Evolutionary conservation across 495 filamentous ascomycete genomes (phyloP).

Genomic region (Cladorrhinum samala): DNA sequence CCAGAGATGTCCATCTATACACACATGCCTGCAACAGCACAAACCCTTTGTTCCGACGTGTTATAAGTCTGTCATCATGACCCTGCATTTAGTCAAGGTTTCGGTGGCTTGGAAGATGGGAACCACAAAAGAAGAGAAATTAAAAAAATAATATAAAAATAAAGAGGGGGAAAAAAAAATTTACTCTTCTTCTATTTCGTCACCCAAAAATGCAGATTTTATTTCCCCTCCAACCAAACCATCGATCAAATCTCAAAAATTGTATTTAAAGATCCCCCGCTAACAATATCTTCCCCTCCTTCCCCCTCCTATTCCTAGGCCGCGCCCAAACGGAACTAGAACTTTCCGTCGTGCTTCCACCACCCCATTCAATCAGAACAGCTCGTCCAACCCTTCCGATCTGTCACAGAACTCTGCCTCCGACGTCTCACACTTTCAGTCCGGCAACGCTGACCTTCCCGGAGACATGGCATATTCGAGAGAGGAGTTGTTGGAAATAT

Average conservation of each 20-base stretch:
- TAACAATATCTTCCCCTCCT: neutral
- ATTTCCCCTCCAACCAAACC: too few species aligned
- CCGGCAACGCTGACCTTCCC: constrained; percentile 40
- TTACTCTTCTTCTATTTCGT: too few species aligned
- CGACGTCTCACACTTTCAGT: constrained; percentile 9
- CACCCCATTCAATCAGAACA: constrained; percentile 39
- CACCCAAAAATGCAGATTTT: too few species aligned
- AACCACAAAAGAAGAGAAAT: too few species aligned
- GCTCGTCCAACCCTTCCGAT: constrained; percentile 16
- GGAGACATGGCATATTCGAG: constrained; percentile 58
- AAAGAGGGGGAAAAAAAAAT: too few species aligned
- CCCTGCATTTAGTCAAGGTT: too few species aligned
- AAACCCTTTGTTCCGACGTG: neutral
- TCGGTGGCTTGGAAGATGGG: too few species aligned
- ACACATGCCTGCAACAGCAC: neutral
- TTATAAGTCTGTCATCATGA: neutral
- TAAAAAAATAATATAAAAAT: too few species aligned
- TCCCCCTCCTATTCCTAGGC: constrained; percentile 36
- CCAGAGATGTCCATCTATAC: neutral
- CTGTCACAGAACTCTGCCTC: constrained; percentile 11
- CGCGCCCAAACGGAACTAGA: constrained; percentile 65
- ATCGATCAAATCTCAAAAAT: too few species aligned
- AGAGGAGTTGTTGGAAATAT: constrained; percentile 76
- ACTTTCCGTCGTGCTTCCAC: constrained; percentile 79
- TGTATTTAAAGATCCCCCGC: too few species aligned